These are phyloP conservation scores for Talaromyces amestolkiae DNA, from an alignment of 2,329 filamentous ascomycete genomes.

Conservation along the genomic window DNA sequence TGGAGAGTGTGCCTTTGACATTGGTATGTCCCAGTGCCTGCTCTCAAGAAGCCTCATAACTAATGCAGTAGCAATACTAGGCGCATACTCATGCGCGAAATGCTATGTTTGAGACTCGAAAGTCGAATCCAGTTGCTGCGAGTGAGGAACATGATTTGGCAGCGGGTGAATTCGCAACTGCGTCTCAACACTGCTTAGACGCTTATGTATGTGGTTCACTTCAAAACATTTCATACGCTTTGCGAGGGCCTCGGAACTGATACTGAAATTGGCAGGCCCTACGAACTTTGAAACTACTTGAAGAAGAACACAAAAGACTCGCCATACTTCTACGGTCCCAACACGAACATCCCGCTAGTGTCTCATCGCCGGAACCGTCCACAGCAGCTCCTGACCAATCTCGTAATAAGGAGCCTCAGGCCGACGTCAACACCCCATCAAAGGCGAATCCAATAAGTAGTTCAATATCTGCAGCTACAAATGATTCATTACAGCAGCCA, in stretches of 20 bases:
- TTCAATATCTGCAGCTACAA: conserved; percentile 28
- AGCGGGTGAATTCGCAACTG: conserved; percentile 82
- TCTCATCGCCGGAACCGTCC: conserved; percentile 21
- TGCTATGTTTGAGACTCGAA: conserved; percentile 69
- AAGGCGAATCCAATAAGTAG: conserved; percentile 27
- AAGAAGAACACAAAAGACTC: conserved; percentile 81
- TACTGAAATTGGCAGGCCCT: conserved; percentile 58
- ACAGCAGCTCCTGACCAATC: conserved; percentile 20
- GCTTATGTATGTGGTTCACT: conserved; percentile 46
- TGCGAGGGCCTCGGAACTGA: neutral
- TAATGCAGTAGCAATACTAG: conserved; percentile 41
- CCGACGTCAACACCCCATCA: conserved; percentile 18
- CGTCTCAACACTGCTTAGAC: conserved; percentile 68
- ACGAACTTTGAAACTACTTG: conserved; percentile 78
- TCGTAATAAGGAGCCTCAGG: conserved; percentile 24
- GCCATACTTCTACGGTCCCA: conserved; percentile 77
- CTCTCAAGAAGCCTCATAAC: conserved; percentile 6
- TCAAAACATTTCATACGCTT: neutral
- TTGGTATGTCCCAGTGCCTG: conserved; percentile 48
- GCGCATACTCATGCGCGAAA: conserved; percentile 87
- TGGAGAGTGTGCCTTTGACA: conserved; percentile 69
- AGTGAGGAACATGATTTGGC: conserved; percentile 85
- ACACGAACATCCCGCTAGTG: conserved; percentile 48
- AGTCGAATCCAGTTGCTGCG: conserved; percentile 71
- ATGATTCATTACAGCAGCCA: conserved; percentile 27